Evolutionary conservation across 2,329 filamentous ascomycete species (phyloP), one percentile per base, ranked within the genome.

Genomic region (Clarireedia hainanense): DNA sequence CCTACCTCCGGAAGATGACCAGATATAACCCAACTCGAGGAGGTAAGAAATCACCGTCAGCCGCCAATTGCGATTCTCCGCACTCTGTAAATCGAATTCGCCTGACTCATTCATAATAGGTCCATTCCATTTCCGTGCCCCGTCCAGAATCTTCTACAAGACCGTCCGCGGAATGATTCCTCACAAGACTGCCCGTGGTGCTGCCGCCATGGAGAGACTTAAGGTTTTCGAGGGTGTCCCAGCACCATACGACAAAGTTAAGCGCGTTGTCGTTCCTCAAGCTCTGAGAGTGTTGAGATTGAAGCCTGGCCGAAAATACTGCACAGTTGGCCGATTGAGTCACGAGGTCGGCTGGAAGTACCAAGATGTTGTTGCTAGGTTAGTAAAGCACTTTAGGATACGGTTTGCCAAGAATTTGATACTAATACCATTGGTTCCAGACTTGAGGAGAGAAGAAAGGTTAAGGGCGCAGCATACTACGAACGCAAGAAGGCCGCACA

Each of bases 261-360:
- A 99, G 90, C 89, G 95, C 79, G 88, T 97, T 79, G 94, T 99
- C 68, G 94, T 99, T 69, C 94, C 94, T 76, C 94, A 97, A 84
- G 94, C 94, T 70, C 85, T 99, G 72, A 87, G 94, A 74, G 88
- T 99, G 68, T 85, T 99, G 75, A 85, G 94, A 76, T 83, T 99
- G 75, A 95, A 96, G 85, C 94, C 94, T 72, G 94, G 94, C 74
- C 91, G 94, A 83, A 99, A 99, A 86, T 99, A 95, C 89, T 99
- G 94, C 89, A 95, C 91, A 66, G 92, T 99, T 69, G 94, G 94
- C 70, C 86, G 94, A 79, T 82, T 99, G 74, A 94, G 89, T 78
- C 91, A 96, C 79, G 94, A 99, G 83, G 94, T 97, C 73, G 94
- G 94, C 80, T 99, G 94, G 94, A 99, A 99, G 83, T 97, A 99